A percentile compares a stretch with the other conserved stretches of the same genome.
phyloP scores from a whole-genome alignment of 768 basidiomycete genomes.

The Auricularia heimuer region DNA sequence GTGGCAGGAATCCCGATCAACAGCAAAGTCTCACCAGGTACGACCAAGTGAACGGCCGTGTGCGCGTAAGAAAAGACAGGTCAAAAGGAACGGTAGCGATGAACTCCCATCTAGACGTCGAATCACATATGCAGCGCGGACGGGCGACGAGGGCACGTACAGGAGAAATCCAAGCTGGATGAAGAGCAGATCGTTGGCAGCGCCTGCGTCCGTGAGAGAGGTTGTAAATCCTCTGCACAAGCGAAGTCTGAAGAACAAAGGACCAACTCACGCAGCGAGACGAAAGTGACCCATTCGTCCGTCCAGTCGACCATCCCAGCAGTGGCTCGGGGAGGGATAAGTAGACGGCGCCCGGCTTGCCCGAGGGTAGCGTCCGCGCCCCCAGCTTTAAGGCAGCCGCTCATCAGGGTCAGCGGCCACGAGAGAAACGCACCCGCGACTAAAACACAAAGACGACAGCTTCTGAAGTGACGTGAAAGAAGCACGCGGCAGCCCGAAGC shows the following conservation, averaged over 20 bases:
- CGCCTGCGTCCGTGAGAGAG: not conserved
- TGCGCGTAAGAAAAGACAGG: not conserved
- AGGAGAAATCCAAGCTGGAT: not conserved
- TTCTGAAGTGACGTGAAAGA: not conserved
- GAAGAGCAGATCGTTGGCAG: not conserved
- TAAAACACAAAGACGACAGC: not conserved
- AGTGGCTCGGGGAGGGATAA: too few relatives aligned
- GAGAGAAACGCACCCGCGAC: not conserved
- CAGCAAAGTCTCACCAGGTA: not conserved
- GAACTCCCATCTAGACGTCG: not conserved
- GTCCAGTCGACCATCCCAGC: too few relatives aligned
- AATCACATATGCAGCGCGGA: not conserved
- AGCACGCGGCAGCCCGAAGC: too few relatives aligned
- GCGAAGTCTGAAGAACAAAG: too few relatives aligned
- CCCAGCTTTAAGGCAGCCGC: too few relatives aligned
- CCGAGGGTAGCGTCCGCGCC: too few relatives aligned
- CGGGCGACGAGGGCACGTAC: not conserved
- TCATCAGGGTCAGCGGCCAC: too few relatives aligned
- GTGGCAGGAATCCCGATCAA: not conserved
- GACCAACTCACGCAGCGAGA: too few relatives aligned
- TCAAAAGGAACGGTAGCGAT: not conserved
- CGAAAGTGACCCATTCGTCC: too few relatives aligned
- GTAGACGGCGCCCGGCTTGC: too few relatives aligned
- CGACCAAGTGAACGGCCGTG: not conserved
- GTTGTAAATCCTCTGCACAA: too few relatives aligned